Conservation (phyloP, 2,329 filamentous ascomycete genomes). For the Colletotrichum cereale region DNA sequence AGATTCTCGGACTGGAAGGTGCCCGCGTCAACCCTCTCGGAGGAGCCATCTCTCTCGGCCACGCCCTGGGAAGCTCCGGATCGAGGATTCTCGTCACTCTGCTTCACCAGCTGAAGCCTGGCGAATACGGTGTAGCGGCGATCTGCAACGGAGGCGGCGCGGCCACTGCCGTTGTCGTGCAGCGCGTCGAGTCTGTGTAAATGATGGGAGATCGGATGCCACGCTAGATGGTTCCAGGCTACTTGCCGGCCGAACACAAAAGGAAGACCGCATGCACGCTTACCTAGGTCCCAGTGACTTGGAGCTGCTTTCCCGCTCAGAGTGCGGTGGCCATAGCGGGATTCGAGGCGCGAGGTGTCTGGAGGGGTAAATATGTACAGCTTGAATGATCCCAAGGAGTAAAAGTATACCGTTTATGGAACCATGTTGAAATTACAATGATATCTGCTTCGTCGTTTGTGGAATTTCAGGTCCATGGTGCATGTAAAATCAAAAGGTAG, state of each 20-base stretch:
- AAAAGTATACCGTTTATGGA: background rate
- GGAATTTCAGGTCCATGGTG: too few relatives aligned
- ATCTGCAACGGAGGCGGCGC: slow-evolving; percentile 98
- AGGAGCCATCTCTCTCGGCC: slow-evolving; percentile 91
- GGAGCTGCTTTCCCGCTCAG: slow-evolving; percentile 17
- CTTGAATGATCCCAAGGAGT: background rate
- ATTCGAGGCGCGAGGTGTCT: slow-evolving; percentile 3
- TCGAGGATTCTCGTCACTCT: slow-evolving; percentile 91
- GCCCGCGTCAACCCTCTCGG: slow-evolving; percentile 89
- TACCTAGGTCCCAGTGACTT: slow-evolving; percentile 7
- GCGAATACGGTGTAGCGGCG: slow-evolving; percentile 93
- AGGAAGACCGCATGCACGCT: slow-evolving; percentile 25
- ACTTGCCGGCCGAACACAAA: background rate
- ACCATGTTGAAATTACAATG: background rate
- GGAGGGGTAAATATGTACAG: slow-evolving; percentile 18
- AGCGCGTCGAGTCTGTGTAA: slow-evolving; percentile 76
- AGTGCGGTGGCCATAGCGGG: background rate
- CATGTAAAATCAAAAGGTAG: background rate
- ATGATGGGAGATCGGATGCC: background rate
- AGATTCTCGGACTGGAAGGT: slow-evolving; percentile 84
- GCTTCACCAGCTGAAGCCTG: slow-evolving; percentile 89
- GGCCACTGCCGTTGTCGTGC: slow-evolving; percentile 90
- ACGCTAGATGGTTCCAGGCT: background rate
- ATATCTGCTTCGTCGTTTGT: background rate
- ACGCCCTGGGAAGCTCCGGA: slow-evolving; percentile 93